phyloP scores from a whole-genome alignment of 768 basidiomycete species.

The Coprinellus micaceus region DNA sequence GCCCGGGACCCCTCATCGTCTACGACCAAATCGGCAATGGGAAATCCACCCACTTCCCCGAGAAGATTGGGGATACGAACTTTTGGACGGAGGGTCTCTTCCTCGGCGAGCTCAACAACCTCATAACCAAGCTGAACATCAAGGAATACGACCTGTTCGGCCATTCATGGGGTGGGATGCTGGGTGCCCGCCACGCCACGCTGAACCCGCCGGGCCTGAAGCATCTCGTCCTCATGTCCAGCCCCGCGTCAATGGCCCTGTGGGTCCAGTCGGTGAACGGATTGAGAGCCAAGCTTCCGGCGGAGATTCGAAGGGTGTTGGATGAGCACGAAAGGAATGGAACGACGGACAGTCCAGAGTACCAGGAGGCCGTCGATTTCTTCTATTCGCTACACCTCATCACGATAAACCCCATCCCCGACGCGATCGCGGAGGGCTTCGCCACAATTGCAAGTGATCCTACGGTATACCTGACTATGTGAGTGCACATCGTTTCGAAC shows the following conservation, averaged over 20 bases:
- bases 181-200: constrained; percentile 34
- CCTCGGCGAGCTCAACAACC: constrained; percentile 46
- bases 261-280: constrained; percentile 27
- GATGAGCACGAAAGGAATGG: constrained; percentile 44
- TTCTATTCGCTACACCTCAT: constrained; percentile 47
- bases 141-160: constrained; percentile 46
- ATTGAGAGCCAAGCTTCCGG: constrained; percentile 30
- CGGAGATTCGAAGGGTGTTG: constrained; percentile 35
- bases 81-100: constrained; percentile 55
- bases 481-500: constrained; percentile 7
- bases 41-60: constrained; percentile 49
- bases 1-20: constrained; percentile 45
- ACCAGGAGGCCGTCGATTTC: constrained; percentile 36
- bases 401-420: constrained; percentile 42
- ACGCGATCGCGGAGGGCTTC: constrained; percentile 31
- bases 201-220: constrained; percentile 44
- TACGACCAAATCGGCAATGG: constrained; percentile 59
- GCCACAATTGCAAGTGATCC: constrained; percentile 37
- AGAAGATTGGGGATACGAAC: constrained; percentile 35
- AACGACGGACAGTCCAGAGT: constrained; percentile 37
- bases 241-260: constrained; percentile 42
- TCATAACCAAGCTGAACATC: constrained; percentile 43
- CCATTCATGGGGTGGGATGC: constrained; percentile 54
- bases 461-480: constrained; percentile 50
- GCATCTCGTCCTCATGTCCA: constrained; percentile 43